Evolutionary conservation across 352 stramenopile species (phyloP).

Genomic region (Peronospora farinosa): DNA sequence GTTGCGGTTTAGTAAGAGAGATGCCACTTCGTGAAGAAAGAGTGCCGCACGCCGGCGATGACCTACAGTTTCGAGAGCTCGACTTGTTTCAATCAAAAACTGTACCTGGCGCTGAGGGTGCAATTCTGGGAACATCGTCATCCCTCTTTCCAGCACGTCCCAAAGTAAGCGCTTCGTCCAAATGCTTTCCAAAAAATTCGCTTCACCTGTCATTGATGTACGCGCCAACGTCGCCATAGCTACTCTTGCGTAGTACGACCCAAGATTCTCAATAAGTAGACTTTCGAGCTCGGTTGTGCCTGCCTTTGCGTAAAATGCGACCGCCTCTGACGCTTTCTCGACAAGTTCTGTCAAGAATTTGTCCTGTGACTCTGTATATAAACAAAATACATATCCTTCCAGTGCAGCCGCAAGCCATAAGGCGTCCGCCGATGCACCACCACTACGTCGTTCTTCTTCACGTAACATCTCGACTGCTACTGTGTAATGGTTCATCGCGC

Average conservation of each 20-base stretch:
- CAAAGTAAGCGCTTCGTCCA: conserved; percentile 71
- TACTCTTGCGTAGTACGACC: conserved; percentile 66
- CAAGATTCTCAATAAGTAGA: conserved; percentile 59
- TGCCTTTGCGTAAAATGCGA: conserved; percentile 58
- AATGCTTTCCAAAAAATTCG: conserved; percentile 44
- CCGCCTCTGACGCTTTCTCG: conserved; percentile 70
- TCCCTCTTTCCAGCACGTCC: conserved; percentile 57
- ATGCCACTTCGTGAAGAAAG: conserved; percentile 64
- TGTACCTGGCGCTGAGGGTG: conserved; percentile 44
- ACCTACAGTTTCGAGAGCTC: conserved; percentile 58
- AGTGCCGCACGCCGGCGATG: conserved; percentile 60
- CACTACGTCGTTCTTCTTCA: conserved; percentile 69
- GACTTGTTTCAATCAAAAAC: conserved; percentile 57
- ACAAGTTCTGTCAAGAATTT: conserved; percentile 71
- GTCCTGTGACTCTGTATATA: conserved; percentile 41
- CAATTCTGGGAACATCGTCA: conserved; percentile 49
- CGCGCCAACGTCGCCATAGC: conserved; percentile 14
- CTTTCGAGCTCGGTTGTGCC: conserved; percentile 66
- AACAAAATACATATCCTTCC: conserved; percentile 65
- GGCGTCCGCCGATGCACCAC: conserved; percentile 37
- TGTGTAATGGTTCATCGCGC: conserved; percentile 67
- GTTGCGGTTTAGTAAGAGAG: conserved; percentile 38
- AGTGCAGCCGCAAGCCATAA: conserved; percentile 77
- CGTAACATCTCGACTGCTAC: conserved; percentile 63
- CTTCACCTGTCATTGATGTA: conserved; percentile 19